These are phyloP conservation scores for Hanseniaspora lachancei DNA, from an alignment of 805 yeast species.

Conservation along the genomic window DNA sequence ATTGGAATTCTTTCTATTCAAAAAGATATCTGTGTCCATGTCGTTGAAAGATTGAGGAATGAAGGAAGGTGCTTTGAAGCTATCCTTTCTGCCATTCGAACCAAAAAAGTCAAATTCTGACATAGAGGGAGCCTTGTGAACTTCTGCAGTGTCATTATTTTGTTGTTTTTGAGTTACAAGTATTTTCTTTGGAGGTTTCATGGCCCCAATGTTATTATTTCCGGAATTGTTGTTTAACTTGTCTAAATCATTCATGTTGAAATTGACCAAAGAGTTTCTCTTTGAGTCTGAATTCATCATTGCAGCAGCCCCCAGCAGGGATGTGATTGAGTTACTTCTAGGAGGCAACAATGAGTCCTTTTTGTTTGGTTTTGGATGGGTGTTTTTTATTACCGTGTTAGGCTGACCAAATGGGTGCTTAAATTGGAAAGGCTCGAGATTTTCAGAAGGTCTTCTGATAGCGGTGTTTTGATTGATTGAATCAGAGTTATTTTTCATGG, in stretches of 20 bases:
- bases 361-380: constrained; percentile 12
- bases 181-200: constrained; percentile 21
- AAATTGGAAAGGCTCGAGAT: constrained; percentile 32
- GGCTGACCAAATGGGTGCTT: constrained; percentile 11
- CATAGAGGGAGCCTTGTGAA: constrained; percentile 13
- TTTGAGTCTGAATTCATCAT: constrained; percentile 18
- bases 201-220: constrained; percentile 7
- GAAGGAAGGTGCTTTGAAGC: constrained; percentile 24
- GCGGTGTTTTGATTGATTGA: constrained; percentile 15
- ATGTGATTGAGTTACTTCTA: constrained; percentile 15
- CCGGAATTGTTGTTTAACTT: constrained; percentile 15
- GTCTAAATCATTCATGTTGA: constrained; percentile 20
- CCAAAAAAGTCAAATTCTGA: constrained; percentile 16
- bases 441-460: constrained; percentile 36
- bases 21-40: constrained; percentile 25
- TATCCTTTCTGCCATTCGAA: constrained; percentile 12
- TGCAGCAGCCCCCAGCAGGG: constrained; percentile 13
- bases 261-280: constrained; percentile 21
- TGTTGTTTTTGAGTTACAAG: constrained; percentile 1
- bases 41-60: constrained; percentile 16
- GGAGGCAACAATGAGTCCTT: constrained; percentile 16
- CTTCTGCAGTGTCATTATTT: constrained; percentile 5
- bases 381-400: constrained; percentile 1
- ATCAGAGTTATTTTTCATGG: constrained; percentile 8
- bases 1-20: constrained; percentile 25